Conservation (phyloP, 75 land plant genomes). For the Ceratopteris richardii region DNA sequence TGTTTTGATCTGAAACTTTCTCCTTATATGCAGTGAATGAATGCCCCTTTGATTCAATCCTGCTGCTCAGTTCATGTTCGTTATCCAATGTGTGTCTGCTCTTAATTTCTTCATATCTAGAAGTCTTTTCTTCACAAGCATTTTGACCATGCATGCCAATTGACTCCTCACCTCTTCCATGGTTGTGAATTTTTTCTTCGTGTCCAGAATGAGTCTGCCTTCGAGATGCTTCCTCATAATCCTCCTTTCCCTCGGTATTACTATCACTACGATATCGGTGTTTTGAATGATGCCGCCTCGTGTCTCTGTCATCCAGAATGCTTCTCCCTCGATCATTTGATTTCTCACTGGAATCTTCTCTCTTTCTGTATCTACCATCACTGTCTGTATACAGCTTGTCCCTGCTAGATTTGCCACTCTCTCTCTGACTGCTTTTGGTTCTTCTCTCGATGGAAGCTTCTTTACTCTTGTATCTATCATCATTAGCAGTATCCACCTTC, state of each 20-base stretch:
- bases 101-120: not conserved
- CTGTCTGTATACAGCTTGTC: not conserved
- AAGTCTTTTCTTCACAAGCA: not conserved
- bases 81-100: too few species aligned
- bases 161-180: not conserved
- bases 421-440: not conserved
- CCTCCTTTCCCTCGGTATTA: too few species aligned
- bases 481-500: conserved; percentile 1
- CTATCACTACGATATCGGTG: too few species aligned
- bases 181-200: too few species aligned
- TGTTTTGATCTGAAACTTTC: too few species aligned
- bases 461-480: not conserved
- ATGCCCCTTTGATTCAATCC: too few species aligned
- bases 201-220: too few species aligned
- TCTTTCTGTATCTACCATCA: not conserved
- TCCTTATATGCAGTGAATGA: too few species aligned
- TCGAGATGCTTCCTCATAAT: too few species aligned
- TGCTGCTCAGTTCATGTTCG: too few species aligned
- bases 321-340: not conserved
- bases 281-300: not conserved
- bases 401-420: not conserved
- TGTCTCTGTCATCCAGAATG: not conserved
- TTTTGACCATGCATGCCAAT: not conserved
- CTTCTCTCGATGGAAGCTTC: too few species aligned
- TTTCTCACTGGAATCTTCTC: not conserved